Conservation (phyloP, 306 rosid genomes). For the Sechiopsis laciniata region DNA sequence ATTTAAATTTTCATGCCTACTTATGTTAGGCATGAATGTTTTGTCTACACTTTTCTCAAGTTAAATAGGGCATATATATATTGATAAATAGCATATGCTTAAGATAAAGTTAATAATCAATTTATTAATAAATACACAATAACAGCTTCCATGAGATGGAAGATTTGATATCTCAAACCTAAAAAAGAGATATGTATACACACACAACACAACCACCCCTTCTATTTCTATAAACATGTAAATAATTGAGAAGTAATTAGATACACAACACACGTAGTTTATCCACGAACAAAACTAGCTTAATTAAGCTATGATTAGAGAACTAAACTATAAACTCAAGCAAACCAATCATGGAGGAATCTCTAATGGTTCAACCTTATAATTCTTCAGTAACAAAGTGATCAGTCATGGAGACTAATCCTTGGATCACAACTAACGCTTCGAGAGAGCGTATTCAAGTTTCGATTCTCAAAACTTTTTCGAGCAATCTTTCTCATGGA, state of each 20-base stretch:
- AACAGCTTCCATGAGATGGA: background rate
- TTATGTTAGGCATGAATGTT: no score
- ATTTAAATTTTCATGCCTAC: no score
- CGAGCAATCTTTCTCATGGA: slow-evolving; percentile 55
- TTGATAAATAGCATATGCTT: no score
- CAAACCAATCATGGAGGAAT: background rate
- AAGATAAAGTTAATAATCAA: no score
- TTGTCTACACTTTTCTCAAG: no score
- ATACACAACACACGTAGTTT: background rate
- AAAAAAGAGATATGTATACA: no score
- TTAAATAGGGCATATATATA: no score
- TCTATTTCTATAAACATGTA: background rate
- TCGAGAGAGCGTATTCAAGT: slow-evolving; percentile 30
- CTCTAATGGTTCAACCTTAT: no score
- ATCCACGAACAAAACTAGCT: background rate
- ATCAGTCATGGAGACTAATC: background rate
- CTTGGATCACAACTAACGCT: slow-evolving; percentile 46
- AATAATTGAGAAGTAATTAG: background rate
- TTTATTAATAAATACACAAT: no score
- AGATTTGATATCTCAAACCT: background rate
- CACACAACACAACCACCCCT: background rate
- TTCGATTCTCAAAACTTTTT: slow-evolving; percentile 39
- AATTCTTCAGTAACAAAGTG: no score
- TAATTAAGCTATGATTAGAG: background rate
- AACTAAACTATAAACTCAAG: background rate